Conservation (phyloP, 306 rosid genomes). For the Lupinus albus region DNA sequence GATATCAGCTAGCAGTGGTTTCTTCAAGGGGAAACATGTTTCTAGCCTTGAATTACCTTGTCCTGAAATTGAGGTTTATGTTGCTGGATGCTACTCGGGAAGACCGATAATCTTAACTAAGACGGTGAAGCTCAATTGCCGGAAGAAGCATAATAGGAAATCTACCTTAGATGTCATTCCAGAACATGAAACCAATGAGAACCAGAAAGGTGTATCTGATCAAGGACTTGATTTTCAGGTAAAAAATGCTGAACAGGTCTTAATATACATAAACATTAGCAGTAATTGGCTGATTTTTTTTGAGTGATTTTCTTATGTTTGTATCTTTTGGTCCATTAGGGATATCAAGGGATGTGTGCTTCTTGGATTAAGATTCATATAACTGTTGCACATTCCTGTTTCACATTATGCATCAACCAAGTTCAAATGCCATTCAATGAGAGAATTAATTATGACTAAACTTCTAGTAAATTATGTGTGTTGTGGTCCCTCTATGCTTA, state of each 20-base stretch:
- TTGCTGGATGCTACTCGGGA: conserved; percentile 83
- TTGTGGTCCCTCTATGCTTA: conserved; percentile 27
- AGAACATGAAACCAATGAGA: conserved; percentile 68
- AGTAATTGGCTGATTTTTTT: conserved; percentile 3
- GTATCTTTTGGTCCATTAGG: conserved; percentile 5
- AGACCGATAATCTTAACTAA: conserved; percentile 77
- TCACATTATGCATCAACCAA: not conserved
- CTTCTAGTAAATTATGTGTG: conserved; percentile 22
- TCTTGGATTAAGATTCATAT: not conserved
- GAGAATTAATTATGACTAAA: conserved; percentile 6
- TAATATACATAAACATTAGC: not conserved
- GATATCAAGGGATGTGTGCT: not conserved
- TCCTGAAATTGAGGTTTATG: conserved; percentile 83
- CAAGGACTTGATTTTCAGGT: conserved; percentile 66
- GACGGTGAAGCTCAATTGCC: conserved; percentile 64
- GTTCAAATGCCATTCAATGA: not conserved
- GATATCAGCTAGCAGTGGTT: conserved; percentile 51
- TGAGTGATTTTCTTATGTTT: conserved; percentile 16
- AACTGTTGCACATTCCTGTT: not conserved
- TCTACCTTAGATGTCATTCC: conserved; percentile 72
- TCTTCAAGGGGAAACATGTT: conserved; percentile 70
- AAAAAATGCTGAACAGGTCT: conserved; percentile 34
- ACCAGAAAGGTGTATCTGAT: conserved; percentile 53
- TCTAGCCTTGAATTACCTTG: conserved; percentile 16
- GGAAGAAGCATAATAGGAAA: conserved; percentile 67